Base-by-base conservation (phyloP, 768 basidiomycete genomes). In the Rhizopogon salebrosus region DNA sequence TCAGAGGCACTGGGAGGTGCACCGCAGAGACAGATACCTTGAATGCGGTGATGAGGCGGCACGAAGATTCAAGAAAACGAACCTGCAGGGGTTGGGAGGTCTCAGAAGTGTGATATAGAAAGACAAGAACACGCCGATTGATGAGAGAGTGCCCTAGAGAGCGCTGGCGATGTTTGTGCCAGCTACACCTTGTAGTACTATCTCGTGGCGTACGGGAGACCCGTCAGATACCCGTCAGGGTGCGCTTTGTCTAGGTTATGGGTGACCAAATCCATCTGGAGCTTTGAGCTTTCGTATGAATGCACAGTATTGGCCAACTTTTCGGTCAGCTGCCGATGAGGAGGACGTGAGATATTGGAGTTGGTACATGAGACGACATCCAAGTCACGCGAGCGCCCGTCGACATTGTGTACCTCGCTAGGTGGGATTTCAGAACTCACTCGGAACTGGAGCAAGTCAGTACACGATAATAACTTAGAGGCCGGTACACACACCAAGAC, bases 301-400 rank as follows among this genome's bases (percentile, higher is more conserved):
- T 80, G 76, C 18, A 67, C 63, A 7, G 83, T 82, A 41, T 78
- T 73, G 40, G 76, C 67, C 36, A 87, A 73, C n/a, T n/a, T n/a
- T n/a, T n/a, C n/a, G n/a, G n/a, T n/a, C n/a, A n/a, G n/a, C 61
- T 93, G 91, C 83, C 84, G 85, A 65, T 94, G 90, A 27, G 79
- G 74, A 0, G 74, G 62, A 51, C 76, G 57, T 82, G 87, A 54
- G 68, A 78, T 16, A 67, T 58, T 0, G 83, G 76, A 6, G 70
- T 71, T 0, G 83, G 78, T 66, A 85, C 85, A 7, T 86, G 61
- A 6, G 90, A 92, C 4, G 89, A 87, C 54, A 81, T 82, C 92
- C 92, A 94, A 13, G 92, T 67, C 5, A 92, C 80, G 31, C 89
- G 79, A 2, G 83, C 72, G 27, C 76, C 75, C 3, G 71, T 64